Percentiles rank a stretch among this genome's conserved stretches.
Conservation (phyloP, 2,329 filamentous ascomycete species). For the Fusarium praegraminearum region DNA sequence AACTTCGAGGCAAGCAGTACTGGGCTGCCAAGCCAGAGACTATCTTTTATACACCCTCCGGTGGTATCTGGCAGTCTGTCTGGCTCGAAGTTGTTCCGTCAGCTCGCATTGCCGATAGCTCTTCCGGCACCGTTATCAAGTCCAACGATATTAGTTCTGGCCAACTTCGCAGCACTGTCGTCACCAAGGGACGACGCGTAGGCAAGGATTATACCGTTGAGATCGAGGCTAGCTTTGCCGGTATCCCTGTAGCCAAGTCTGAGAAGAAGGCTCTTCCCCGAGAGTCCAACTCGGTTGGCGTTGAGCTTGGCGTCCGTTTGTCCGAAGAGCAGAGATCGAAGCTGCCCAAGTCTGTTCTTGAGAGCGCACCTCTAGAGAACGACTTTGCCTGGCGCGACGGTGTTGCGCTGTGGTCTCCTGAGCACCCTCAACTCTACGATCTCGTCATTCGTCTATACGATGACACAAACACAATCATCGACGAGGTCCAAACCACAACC, state of each 20-base stretch:
- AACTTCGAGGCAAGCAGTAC: constrained; percentile 76
- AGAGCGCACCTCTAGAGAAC: constrained; percentile 53
- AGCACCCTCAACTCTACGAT: constrained; percentile 68
- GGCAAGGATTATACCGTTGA: constrained; percentile 63
- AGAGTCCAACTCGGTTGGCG: constrained; percentile 61
- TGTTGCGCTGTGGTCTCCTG: constrained; percentile 72
- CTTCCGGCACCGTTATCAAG: constrained; percentile 67
- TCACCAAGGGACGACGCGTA: constrained; percentile 61
- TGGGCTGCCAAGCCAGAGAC: constrained; percentile 71
- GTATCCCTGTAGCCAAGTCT: constrained; percentile 59
- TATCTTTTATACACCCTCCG: constrained; percentile 69
- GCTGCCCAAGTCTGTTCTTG: constrained; percentile 54
- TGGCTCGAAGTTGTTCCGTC: constrained; percentile 68
- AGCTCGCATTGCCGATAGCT: constrained; percentile 65
- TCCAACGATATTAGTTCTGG: constrained; percentile 66
- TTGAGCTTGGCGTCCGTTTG: constrained; percentile 64
- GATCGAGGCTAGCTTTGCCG: constrained; percentile 65
- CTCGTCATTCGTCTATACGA: constrained; percentile 66
- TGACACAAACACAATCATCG: constrained; percentile 56
- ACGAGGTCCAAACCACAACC: constrained; percentile 69
- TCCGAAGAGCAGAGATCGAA: constrained; percentile 55
- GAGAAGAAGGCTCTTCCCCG: constrained; percentile 58
- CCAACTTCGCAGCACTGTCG: constrained; percentile 62
- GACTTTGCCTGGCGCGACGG: constrained; percentile 62
- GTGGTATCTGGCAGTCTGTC: constrained; percentile 69